Evolutionary conservation across 257 asterid species (phyloP).

Genomic region (Rubia yunnanensis): DNA sequence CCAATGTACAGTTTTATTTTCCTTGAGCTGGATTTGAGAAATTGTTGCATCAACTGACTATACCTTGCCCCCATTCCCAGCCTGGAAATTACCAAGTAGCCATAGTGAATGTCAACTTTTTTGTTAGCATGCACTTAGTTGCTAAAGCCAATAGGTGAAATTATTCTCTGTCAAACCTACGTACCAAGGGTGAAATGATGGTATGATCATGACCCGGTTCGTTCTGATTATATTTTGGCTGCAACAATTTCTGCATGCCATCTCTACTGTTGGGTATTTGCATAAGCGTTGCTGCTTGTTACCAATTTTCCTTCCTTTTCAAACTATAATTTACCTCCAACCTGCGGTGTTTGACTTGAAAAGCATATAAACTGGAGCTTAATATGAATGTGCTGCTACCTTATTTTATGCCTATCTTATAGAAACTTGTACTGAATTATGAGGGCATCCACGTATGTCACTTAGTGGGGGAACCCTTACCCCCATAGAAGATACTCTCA

Average conservation of each 20-base stretch:
- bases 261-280: not conserved
- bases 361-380: not conserved
- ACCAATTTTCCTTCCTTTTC: not conserved
- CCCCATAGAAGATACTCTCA: not conserved
- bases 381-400: not conserved
- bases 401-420: not conserved
- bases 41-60: not conserved
- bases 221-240: not conserved
- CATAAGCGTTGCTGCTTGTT: not conserved
- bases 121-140: not conserved
- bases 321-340: not conserved
- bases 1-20: not conserved
- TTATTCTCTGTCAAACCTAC: not conserved
- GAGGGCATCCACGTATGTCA: not conserved
- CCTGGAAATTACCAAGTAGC: not conserved
- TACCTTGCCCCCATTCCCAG: no score
- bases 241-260: not conserved
- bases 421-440: not conserved
- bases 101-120: not conserved
- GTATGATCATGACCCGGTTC: not conserved
- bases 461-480: not conserved
- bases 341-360: not conserved
- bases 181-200: not conserved
- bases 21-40: not conserved
- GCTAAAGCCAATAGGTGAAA: not conserved